A percentile compares a stretch with the other conserved stretches of the same genome.
phyloP scores from a whole-genome alignment of 371 early-diverging fungal genomes.

The Syncephalastrum monosporum region DNA sequence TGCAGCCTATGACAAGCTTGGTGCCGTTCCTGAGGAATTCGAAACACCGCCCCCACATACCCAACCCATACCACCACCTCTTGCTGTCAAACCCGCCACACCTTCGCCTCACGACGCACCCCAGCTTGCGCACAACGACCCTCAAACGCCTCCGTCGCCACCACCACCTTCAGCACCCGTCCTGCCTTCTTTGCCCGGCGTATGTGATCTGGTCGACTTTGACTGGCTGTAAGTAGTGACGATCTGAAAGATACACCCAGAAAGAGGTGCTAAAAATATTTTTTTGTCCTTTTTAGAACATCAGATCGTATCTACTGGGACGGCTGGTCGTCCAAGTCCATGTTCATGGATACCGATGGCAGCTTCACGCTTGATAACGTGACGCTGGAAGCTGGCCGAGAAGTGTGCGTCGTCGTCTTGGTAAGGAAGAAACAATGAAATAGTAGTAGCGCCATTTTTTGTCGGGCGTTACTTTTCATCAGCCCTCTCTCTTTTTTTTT shows the following conservation, averaged over 20 bases:
- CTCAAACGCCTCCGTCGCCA: conserved; percentile 3
- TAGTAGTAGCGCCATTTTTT: conserved; percentile 2
- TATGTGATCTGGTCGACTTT: conserved; percentile 25
- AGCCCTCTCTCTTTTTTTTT: background rate
- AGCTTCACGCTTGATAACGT: conserved; percentile 20
- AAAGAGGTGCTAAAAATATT: background rate
- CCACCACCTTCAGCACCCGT: conserved; percentile 12
- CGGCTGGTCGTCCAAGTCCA: conserved; percentile 27
- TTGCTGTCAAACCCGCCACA: conserved; percentile 12
- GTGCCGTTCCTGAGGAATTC: conserved; percentile 3
- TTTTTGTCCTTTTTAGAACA: conserved; percentile 13
- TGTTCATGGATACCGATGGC: conserved; percentile 28
- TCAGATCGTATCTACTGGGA: conserved; percentile 31
- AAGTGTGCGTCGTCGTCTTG: conserved; percentile 24
- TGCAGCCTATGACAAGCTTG: conserved; percentile 7
- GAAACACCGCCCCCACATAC: conserved; percentile 6
- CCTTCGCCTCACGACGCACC: conserved; percentile 4
- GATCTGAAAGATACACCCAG: too few species aligned
- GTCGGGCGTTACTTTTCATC: conserved; percentile 1
- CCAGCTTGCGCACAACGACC: background rate
- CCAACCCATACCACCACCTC: too few species aligned
- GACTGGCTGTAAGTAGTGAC: conserved; percentile 29
- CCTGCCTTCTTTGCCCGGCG: background rate
- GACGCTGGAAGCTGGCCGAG: conserved; percentile 11
- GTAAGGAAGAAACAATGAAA: conserved; percentile 11